Base-by-base conservation (phyloP, 2,329 filamentous ascomycete species). In the Cadophora sp. region DNA sequence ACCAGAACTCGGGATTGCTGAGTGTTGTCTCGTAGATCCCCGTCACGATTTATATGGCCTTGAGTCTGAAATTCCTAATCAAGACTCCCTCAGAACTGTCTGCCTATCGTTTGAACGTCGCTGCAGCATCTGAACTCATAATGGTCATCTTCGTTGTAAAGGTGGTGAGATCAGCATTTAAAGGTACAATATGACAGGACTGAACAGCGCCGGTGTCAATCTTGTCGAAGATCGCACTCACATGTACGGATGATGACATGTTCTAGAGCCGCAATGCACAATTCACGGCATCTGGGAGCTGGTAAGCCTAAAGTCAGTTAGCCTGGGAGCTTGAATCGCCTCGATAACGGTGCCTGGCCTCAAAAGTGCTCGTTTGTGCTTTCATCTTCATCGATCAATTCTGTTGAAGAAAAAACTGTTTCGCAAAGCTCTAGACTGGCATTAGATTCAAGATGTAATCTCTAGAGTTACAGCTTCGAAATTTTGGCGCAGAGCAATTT, bases 121-220 rank as follows among this genome's bases (percentile, higher is more conserved):
- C 59, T 19, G 59, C 68, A 27, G 62, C 61, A 16, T 71, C 64
- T 22, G 69, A 69, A 12, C 51, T 56, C 64, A 61, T 71, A 46
- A 75, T 74, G 1, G 67, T 67, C 11, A 75, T 29, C 46, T 74
- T 73, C 6, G 72, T 73, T 24, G 70, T 73, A 19, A 51, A 66
- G 1, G 64, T 68, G 14, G 11, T n/a, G 37, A 73, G 67, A 4
- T 16, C 46, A 9, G 34, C 59, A 24, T 51, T 61, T 16, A 72
- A 60, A 2, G 60, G 53, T 9, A 63, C 67, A 16, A 74, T 58
- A 48, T 73, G 66, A 7, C 72, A 46, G 7, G 62, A 64, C 22
- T 67, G 70, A 3, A 75, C 71, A 1, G 72, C 64, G 19, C 73
- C 73, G 26, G 50, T 64, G 8, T 60, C 58, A 48, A 75, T 72